phyloP scores from a whole-genome alignment of 192 early-diverging fungal species.

The Geosiphon pyriformis region DNA sequence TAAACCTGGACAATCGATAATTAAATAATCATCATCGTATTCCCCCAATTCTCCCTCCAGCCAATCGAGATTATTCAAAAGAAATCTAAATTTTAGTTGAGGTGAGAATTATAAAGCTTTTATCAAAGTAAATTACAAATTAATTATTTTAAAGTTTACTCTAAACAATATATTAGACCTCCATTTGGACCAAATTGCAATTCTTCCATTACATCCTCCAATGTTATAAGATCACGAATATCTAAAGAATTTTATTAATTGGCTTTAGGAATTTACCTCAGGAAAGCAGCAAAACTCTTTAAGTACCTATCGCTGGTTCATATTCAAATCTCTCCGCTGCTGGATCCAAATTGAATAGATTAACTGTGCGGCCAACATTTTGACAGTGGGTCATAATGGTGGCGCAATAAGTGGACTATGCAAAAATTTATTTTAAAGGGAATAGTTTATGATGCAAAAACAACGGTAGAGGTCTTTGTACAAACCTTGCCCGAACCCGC shows the following conservation, averaged over 20 bases:
- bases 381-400: slow-evolving; percentile 95
- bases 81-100: slow-evolving; percentile 44
- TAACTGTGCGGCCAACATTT: slow-evolving; percentile 72
- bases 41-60: slow-evolving; percentile 87
- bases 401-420: slow-evolving; percentile 87
- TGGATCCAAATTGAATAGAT: slow-evolving; percentile 96
- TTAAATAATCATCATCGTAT: slow-evolving; percentile 94
- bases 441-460: background rate
- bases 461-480: background rate
- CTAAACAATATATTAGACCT: slow-evolving; percentile 93
- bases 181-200: slow-evolving; percentile 97
- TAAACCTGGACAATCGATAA: slow-evolving; percentile 87
- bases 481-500: slow-evolving; percentile 85
- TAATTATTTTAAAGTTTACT: slow-evolving; percentile 44
- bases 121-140: background rate
- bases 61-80: slow-evolving; percentile 95
- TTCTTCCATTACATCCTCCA: slow-evolving; percentile 98
- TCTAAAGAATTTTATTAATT: slow-evolving; percentile 43
- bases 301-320: slow-evolving; percentile 71
- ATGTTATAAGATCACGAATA: slow-evolving; percentile 91
- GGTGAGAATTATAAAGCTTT: background rate
- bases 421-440: background rate
- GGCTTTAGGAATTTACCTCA: background rate
- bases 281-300: background rate
- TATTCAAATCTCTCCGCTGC: slow-evolving; percentile 97